These are phyloP conservation scores for Neltuma alba DNA, from an alignment of 306 rosid genomes.

Conservation along the genomic window DNA sequence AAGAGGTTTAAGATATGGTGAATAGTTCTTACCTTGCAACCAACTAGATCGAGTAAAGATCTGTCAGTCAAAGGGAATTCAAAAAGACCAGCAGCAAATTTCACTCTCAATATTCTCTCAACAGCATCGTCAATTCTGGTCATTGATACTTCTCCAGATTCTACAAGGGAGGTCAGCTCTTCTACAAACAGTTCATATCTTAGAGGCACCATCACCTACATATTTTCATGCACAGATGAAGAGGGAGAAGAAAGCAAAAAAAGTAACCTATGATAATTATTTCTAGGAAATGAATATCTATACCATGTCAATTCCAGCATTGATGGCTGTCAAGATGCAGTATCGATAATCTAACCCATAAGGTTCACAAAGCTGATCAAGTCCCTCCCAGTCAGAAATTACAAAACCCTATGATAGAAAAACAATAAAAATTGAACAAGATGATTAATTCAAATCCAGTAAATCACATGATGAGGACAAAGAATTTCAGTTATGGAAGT, in stretches of 20 bases:
- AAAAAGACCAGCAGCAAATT: slow-evolving; percentile 77
- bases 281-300: slow-evolving; percentile 24
- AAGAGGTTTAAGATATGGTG: slow-evolving; percentile 15
- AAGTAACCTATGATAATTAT: neutral
- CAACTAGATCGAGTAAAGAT: slow-evolving; percentile 73
- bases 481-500: neutral
- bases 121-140: slow-evolving; percentile 82
- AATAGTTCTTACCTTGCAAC: slow-evolving; percentile 71
- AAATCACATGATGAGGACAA: slow-evolving; percentile 24
- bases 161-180: slow-evolving; percentile 60
- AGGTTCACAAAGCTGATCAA: slow-evolving; percentile 62
- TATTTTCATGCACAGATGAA: slow-evolving; percentile 30
- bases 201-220: slow-evolving; percentile 83
- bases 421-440: slow-evolving; percentile 11
- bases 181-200: slow-evolving; percentile 53
- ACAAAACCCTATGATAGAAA: slow-evolving; percentile 80
- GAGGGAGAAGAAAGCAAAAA: neutral
- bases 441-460: slow-evolving; percentile 11
- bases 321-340: slow-evolving; percentile 64
- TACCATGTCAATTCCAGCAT: slow-evolving; percentile 95
- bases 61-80: slow-evolving; percentile 71
- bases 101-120: slow-evolving; percentile 87
- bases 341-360: slow-evolving; percentile 60
- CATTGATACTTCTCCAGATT: slow-evolving; percentile 66
- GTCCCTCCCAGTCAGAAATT: slow-evolving; percentile 85